Evolutionary conservation across 306 rosid genomes (phyloP), one percentile per base, ranked within the genome.

Genomic region (Betula pendula): DNA sequence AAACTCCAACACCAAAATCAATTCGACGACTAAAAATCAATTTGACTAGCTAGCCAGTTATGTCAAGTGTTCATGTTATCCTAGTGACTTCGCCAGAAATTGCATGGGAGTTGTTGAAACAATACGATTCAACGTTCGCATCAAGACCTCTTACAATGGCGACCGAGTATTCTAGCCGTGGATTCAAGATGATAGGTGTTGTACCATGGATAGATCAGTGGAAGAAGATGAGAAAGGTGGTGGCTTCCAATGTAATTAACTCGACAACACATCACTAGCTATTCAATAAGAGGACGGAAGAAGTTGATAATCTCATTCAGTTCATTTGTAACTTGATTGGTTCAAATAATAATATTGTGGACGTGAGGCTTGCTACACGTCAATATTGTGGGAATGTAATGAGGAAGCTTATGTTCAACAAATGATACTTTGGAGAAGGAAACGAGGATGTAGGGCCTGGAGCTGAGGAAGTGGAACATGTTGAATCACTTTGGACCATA

Each of bases 371-470:
- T 40, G 77, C 49, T 2, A 6, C 9, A 60, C 68, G 5, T 14
- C 87, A 84, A 15, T 89, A 81, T 27, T 53, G 84, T 40, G 79
- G 71, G 1, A 84, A 83, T 20, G 45, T 86, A 2, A 40, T 63
- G 0, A 85, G 85, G 45, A 85, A 74, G 70, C 1, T 81, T 45
- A 11, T 80, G 19, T 70, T 89, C 43, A 76, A 63, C 45, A 81
- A 3, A 43, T 80, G 90, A 74, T 80, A 81, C 49, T 89, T 84
- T 58, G 87, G 81, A 0, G n/a, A 76, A 1, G 86, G 68, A 25
- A 75, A 53, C 2, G 49, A 70, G 0, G 86, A 85, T 50, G 90
- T 88, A 29, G 90, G 90, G 8, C 83, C 87, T 7, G 80, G 84
- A 6, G 13, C 16, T 27, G 84, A 85, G 68, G 91, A 85, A 78